Evolutionary conservation across 352 stramenopile species (phyloP), one percentile per base, ranked within the genome.

Genomic region (Pythium vanterpoolii): DNA sequence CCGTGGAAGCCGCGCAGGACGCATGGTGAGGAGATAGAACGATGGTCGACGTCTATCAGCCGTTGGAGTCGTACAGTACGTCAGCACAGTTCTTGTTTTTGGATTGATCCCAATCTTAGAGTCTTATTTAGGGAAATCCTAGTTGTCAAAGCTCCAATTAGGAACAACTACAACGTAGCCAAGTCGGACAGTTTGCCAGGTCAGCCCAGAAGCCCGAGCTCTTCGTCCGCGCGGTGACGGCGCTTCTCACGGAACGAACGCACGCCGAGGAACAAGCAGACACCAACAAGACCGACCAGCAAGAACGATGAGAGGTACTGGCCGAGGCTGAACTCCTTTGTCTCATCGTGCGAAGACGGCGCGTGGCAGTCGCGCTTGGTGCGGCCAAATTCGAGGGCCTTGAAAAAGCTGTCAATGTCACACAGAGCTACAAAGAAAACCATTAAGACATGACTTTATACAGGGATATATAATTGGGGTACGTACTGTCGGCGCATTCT

Each of bases 401-500:
- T 62, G 26, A 74, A 54, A 49, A 89, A 89, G 24, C 83, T 73
- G 14, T 83, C 64, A 7, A 90, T 86, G 45, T 79, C 61, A 52
- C 79, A 92, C 24, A 92, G 69, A 38, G 64, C 73, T 84, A 43
- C 19, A 5, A n/a, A 40, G 19, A 50, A 11, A 1, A 5, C 6
- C 21, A 34, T 49, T 5, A 33, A 21, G 43, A 49, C 33, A 49
- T 33, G 2, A 11, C n/a, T 7, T 43, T 21, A 18, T n/a, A 1
- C 40, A 7, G 8, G n/a, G n/a, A 46, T 28, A 4, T 18, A 47
- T 34, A 46, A 6, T 24, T 24, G 26, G 10, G 23, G 16, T 24
- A 78, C 73, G 45, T 69, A 94, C 85, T 90, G 60, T 91, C 81
- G 24, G 64, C 44, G 48, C 85, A 94, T 13, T 89, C 82, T 34